Evolutionary conservation across 2,329 filamentous ascomycete genomes (phyloP), one percentile per base, ranked within the genome.

Genomic region (Capronia epimyces): DNA sequence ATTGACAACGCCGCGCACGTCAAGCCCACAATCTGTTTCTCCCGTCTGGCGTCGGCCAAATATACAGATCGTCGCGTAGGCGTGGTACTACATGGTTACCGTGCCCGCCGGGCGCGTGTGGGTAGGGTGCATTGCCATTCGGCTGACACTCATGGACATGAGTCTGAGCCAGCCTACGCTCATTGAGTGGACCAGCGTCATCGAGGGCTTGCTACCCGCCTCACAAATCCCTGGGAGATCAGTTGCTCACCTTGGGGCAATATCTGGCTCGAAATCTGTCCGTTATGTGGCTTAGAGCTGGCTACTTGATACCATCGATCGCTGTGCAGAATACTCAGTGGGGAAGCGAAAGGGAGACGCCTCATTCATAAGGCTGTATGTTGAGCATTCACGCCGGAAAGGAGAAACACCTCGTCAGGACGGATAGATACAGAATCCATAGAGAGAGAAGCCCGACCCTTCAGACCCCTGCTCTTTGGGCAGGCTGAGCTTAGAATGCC

Each of bases 51-150:
- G 81, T 84, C 2, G 84, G 77, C 0, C 82, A 86, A 64, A 78
- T 79, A 3, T 81, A 81, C 81, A 87, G 66, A 44, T 87, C 52
- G 82, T 84, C 0, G 86, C 86, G 0, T 84, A 89, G 67, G 86
- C 86, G 3, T 84, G 85, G 0, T 89, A 89, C 62, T 86, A 85
- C 0, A 75, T 86, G 63, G 73, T 89, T 44, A 87, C 84, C 0
- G 64, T 89, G 1, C 86, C 86, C 0, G 81, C 76, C 76, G 0
- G 82, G 82, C 1, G 69, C 80, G 4, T 72, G 77, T 57, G 67
- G 64, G 3, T 32, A 56, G 10, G 76, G 74, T 2, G 78, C 79
- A 5, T 82, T 84, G 77, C 80, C 80, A 0, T 82, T 81, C 55
- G 80, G 81, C 64, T 85, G 21, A 79, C 73, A 0, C 69, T 85